Base-by-base conservation (phyloP, 1,284 basidiomycete species). In the Pyrrhoderma noxium region DNA sequence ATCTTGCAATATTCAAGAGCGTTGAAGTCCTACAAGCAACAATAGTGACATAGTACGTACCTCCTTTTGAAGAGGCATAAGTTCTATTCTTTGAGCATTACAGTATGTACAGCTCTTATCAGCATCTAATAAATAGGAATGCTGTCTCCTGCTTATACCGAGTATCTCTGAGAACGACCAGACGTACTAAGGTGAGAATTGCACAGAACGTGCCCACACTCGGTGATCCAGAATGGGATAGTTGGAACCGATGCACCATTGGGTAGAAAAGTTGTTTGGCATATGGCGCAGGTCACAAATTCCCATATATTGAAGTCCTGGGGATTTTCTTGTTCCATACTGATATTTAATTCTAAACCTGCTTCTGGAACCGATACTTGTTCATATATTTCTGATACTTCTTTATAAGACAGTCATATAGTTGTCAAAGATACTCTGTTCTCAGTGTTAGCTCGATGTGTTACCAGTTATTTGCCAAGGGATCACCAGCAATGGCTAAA, bases 221-320 rank as follows among this genome's bases (percentile, higher is more conserved):
- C 85, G 1, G 87, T 89, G 53, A 89, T 70, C 87, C 87, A 90
- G 63, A 90, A 90, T 0, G 88, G 87, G 21, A 85, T 67, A 18
- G 65, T 60, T 7, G 79, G 77, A 3, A 74, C 66, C 0, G 74
- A 74, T 45, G 70, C 67, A 45, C 74, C 69, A 9, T 65, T 65
- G 11, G 75, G 66, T 14, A 68, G 61, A 60, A 83, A 89, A 0
- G 79, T 74, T 19, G 85, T 70, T 57, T 80, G 79, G 58, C 87
- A 90, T 60, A 74, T 71, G 0, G 76, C 67, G 60, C 87, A 90
- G 47, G 67, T 67, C 8, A 88, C 80, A 57, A 85, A 88, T 47
- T 88, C 81, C 87, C 88, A 90, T 62, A 88, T 84, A 58, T 84
- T 80, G 53, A 78, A 73, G 14, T 56, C 55, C 43, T 46, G 47